Evolutionary conservation across 2,329 filamentous ascomycete species (phyloP).

Genomic region (Orbilia blumenaviensis): DNA sequence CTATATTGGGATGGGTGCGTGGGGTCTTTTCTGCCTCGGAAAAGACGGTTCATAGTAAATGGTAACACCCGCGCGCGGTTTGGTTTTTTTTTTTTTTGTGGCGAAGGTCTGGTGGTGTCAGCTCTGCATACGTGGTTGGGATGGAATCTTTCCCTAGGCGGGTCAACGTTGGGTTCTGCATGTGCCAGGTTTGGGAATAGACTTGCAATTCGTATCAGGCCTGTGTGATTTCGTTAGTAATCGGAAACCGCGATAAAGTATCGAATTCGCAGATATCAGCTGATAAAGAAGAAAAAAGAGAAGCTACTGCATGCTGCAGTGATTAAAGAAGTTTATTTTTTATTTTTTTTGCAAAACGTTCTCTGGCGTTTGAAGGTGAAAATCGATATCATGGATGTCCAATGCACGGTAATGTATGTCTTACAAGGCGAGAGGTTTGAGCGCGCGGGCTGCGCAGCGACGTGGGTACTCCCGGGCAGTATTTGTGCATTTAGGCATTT

Average conservation of each 20-base stretch:
- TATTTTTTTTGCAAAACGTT: not conserved
- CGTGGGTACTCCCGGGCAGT: not conserved
- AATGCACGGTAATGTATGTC: slow-evolving; percentile 15
- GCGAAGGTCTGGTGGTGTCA: slow-evolving; percentile 37
- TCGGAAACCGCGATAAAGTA: slow-evolving; percentile 19
- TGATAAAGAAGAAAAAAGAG: slow-evolving; percentile 38
- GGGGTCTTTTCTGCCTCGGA: slow-evolving; percentile 14
- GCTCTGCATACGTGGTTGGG: slow-evolving; percentile 36
- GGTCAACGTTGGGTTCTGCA: slow-evolving; percentile 8
- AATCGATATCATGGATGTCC: slow-evolving; percentile 10
- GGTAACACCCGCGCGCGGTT: not conserved
- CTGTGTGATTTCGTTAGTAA: slow-evolving; percentile 14
- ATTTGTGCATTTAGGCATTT: slow-evolving; percentile 16
- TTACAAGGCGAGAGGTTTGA: slow-evolving; percentile 18
- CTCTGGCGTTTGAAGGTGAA: slow-evolving; percentile 1
- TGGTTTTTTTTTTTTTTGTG: slow-evolving; percentile 2
- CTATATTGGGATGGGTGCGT: not conserved
- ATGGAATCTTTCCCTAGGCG: slow-evolving; percentile 11
- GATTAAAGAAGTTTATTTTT: no score
- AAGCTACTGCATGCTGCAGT: no score
- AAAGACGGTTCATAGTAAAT: slow-evolving; percentile 8
- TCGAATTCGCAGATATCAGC: slow-evolving; percentile 8
- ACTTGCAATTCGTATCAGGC: slow-evolving; percentile 18
- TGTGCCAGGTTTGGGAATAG: not conserved
- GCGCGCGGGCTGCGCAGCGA: not conserved